Percentiles rank a stretch among this genome's conserved stretches.
These are phyloP conservation scores for Bonia amplexicaulis DNA, from an alignment of 176 grass and related monocot species.

Conservation along the genomic window DNA sequence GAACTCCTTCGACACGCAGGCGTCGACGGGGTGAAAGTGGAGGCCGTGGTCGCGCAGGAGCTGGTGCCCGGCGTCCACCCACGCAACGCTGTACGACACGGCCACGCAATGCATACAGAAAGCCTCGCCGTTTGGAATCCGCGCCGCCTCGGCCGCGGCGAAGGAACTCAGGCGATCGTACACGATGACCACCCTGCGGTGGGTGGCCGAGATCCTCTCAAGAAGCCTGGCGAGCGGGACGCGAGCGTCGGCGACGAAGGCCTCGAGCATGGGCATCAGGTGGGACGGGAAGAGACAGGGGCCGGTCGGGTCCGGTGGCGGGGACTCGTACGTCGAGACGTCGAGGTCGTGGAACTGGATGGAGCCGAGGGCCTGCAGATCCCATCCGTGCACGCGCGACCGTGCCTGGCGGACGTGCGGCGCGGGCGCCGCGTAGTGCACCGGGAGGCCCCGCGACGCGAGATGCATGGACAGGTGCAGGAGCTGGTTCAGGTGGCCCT, in stretches of 20 bases:
- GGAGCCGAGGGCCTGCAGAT: neutral
- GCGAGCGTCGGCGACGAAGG: neutral
- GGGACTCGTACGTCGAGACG: conserved; percentile 30
- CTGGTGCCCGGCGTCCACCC: neutral
- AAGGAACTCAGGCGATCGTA: conserved; percentile 27
- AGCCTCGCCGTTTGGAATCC: neutral
- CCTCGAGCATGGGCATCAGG: conserved; percentile 25
- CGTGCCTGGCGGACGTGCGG: conserved; percentile 2
- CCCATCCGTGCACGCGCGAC: neutral
- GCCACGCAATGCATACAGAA: conserved; percentile 6
- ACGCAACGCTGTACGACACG: conserved; percentile 10
- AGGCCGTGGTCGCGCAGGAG: neutral
- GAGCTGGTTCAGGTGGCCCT: conserved; percentile 70
- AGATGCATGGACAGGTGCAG: conserved; percentile 55
- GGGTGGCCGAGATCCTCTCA: neutral
- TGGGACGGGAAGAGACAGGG: conserved; percentile 39
- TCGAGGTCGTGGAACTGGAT: conserved; percentile 47
- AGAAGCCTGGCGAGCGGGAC: neutral
- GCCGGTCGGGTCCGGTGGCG: conserved; percentile 27
- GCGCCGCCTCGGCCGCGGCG: neutral
- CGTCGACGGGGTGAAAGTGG: neutral
- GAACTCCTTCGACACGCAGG: neutral
- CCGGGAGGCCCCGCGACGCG: conserved; percentile 31
- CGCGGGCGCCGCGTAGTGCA: conserved; percentile 40
- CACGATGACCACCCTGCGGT: conserved; percentile 28